Conservation (phyloP, 2,329 filamentous ascomycete genomes). For the Cercospora nicotianae region DNA sequence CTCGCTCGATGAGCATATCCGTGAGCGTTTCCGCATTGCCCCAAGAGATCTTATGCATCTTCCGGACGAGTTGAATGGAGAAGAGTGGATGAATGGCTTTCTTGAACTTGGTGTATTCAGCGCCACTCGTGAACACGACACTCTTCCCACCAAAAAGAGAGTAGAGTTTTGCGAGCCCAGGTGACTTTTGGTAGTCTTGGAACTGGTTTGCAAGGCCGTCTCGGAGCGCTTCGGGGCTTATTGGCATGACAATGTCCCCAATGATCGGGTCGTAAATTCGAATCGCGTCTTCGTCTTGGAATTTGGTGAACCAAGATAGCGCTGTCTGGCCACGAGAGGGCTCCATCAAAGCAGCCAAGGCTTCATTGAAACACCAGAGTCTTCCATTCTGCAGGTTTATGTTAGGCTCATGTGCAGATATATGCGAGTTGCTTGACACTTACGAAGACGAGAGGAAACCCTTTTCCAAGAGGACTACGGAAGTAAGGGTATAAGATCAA, state of each 20-base stretch:
- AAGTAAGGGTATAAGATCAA: not conserved
- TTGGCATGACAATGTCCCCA: slow-evolving; percentile 1
- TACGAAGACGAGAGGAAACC: not conserved
- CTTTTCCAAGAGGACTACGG: not conserved
- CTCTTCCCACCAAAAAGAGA: not conserved
- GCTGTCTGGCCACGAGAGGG: not conserved
- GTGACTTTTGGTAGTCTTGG: not conserved
- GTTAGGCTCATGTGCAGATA: not conserved
- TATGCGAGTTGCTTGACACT: not conserved
- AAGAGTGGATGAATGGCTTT: not conserved
- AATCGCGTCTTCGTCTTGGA: not conserved
- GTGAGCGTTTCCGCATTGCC: not conserved
- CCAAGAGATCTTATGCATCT: not conserved
- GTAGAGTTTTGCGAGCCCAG: not conserved
- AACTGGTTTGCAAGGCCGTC: not conserved
- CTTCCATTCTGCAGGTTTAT: not conserved
- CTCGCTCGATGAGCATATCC: not conserved
- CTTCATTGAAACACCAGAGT: not conserved
- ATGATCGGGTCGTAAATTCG: not conserved
- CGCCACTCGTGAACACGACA: not conserved
- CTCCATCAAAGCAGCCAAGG: not conserved
- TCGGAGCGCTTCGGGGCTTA: not conserved
- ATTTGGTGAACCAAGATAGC: not conserved
- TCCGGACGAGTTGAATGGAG: not conserved
- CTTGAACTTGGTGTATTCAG: not conserved